Evolutionary conservation across 148 eudicot genomes (phyloP).

Genomic region (Fallopia convolvulus): DNA sequence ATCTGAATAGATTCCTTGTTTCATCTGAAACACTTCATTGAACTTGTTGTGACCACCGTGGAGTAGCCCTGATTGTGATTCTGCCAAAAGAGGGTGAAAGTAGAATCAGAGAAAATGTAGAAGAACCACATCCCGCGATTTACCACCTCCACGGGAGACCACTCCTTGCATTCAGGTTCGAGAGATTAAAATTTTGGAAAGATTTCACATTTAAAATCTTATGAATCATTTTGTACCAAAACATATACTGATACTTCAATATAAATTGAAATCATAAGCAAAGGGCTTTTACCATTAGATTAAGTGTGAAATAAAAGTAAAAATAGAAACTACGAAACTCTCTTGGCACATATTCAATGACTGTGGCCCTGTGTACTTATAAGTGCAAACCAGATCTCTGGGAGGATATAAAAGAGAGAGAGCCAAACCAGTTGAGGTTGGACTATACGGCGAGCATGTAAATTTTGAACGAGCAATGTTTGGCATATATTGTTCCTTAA

Average conservation of each 20-base stretch:
- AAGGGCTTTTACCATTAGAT: not conserved
- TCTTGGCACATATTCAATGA: not conserved
- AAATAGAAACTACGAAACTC: not conserved
- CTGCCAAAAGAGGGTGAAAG: slow-evolving; percentile 20
- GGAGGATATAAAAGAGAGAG: not conserved
- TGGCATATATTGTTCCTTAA: slow-evolving; percentile 47
- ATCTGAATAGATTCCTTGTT: slow-evolving; percentile 61
- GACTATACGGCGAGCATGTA: slow-evolving; percentile 35
- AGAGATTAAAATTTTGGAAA: not conserved
- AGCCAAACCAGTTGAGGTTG: slow-evolving; percentile 43
- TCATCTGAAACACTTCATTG: slow-evolving; percentile 82
- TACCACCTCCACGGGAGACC: no score
- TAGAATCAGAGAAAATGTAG: not conserved
- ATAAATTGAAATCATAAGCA: not conserved
- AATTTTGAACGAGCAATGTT: slow-evolving; percentile 37
- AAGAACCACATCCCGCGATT: not conserved
- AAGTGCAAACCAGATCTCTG: not conserved
- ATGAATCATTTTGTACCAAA: not conserved
- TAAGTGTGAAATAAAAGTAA: not conserved
- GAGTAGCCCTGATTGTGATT: slow-evolving; percentile 41
- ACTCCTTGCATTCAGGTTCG: not conserved
- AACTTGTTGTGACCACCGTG: slow-evolving; percentile 60
- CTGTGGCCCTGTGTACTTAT: not conserved
- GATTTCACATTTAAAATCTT: not conserved
- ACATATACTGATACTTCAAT: not conserved